These are phyloP conservation scores for Helenozyma baotianmanensis DNA, from an alignment of 805 yeast genomes.

Conservation along the genomic window DNA sequence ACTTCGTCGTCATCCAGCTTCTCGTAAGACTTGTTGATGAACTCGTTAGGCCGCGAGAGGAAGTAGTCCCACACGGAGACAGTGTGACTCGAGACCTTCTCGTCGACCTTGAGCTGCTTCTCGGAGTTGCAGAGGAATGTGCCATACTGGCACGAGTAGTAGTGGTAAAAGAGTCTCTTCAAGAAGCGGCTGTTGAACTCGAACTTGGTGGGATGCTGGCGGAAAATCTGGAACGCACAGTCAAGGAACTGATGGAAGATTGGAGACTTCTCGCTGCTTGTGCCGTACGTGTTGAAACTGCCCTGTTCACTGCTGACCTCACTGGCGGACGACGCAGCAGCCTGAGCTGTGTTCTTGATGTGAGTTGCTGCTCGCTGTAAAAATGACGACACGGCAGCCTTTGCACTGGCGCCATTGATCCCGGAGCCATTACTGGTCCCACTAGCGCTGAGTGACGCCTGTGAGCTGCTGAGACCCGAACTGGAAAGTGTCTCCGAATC, in stretches of 20 bases:
- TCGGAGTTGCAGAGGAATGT: slow-evolving; percentile 79
- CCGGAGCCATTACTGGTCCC: not conserved
- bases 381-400: slow-evolving; percentile 32
- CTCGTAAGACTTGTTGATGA: slow-evolving; percentile 49
- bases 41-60: slow-evolving; percentile 67
- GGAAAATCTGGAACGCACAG: slow-evolving; percentile 72
- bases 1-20: slow-evolving; percentile 27
- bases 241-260: slow-evolving; percentile 93
- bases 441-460: not conserved
- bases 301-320: slow-evolving; percentile 21
- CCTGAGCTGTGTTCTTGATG: slow-evolving; percentile 34
- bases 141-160: slow-evolving; percentile 93
- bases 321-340: slow-evolving; percentile 15
- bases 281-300: slow-evolving; percentile 29
- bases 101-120: slow-evolving; percentile 41
- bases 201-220: slow-evolving; percentile 68
- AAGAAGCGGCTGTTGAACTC: slow-evolving; percentile 88
- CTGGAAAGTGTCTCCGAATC: slow-evolving; percentile 5
- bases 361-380: slow-evolving; percentile 36
- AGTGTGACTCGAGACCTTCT: slow-evolving; percentile 44
- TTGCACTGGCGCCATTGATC: slow-evolving; percentile 4
- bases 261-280: slow-evolving; percentile 58
- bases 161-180: slow-evolving; percentile 78
- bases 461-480: slow-evolving; percentile 1
- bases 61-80: slow-evolving; percentile 94